These are phyloP conservation scores for Fistulifera pelliculosa DNA, from an alignment of 108 stramenopile species.

Conservation along the genomic window DNA sequence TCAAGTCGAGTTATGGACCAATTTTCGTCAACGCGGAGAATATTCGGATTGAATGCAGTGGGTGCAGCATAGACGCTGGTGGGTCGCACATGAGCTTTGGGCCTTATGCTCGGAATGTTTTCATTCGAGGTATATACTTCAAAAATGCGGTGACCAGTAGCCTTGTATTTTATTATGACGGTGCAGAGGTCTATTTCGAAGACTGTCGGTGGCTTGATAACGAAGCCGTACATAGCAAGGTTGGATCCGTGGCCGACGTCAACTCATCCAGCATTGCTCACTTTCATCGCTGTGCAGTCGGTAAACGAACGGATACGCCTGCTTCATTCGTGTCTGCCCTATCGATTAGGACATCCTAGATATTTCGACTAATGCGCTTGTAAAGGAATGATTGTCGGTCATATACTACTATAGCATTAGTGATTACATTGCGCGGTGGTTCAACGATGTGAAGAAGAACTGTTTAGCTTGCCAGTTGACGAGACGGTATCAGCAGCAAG, in stretches of 20 bases:
- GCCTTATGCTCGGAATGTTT: constrained; percentile 59
- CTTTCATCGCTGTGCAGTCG: constrained; percentile 64
- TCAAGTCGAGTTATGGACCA: constrained; percentile 31
- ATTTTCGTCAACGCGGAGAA: constrained; percentile 81
- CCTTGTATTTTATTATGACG: constrained; percentile 64
- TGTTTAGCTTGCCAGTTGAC: no score
- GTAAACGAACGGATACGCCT: background rate
- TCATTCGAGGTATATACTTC: constrained; percentile 65
- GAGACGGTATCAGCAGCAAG: no score
- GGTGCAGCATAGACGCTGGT: constrained; percentile 21
- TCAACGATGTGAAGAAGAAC: no score
- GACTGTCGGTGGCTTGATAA: constrained; percentile 70
- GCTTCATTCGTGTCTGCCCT: background rate
- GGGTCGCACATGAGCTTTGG: constrained; percentile 78
- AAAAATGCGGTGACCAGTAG: constrained; percentile 41
- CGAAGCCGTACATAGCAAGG: constrained; percentile 20
- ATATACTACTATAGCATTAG: no score
- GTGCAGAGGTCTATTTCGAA: constrained; percentile 60
- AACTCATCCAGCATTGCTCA: constrained; percentile 61
- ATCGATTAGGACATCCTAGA: background rate
- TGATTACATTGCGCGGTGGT: no score
- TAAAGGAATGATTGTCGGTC: no score
- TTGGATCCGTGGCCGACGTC: constrained; percentile 63
- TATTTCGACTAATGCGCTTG: no score
- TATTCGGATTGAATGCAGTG: constrained; percentile 55